phyloP scores from a whole-genome alignment of 352 stramenopile species.

The Phytophthora ramorum region DNA sequence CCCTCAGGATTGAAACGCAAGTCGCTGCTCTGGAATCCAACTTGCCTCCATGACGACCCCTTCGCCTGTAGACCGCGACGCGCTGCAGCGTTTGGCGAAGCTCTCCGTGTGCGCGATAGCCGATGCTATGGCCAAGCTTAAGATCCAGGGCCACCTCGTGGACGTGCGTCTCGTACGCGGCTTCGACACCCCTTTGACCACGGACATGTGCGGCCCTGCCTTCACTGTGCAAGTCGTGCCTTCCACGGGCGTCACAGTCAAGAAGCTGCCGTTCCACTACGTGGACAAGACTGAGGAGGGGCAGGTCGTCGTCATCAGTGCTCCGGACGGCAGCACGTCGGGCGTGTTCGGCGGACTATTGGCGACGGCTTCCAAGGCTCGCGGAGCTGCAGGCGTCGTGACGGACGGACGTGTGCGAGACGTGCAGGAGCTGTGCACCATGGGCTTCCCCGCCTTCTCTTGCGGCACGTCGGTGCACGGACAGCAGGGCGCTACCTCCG shows the following conservation, averaged over 20 bases:
- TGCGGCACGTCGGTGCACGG: conserved; percentile 79
- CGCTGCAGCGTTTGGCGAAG: conserved; percentile 64
- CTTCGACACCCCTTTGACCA: conserved; percentile 58
- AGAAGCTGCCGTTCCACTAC: conserved; percentile 80
- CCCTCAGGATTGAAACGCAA: not conserved
- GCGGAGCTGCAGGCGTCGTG: conserved; percentile 67
- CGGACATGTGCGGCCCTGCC: conserved; percentile 73
- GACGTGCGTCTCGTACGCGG: conserved; percentile 72
- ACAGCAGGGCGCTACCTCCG: conserved; percentile 63
- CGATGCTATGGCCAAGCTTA: conserved; percentile 68
- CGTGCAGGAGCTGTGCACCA: conserved; percentile 70
- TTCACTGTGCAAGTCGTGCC: conserved; percentile 76
- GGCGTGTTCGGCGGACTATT: conserved; percentile 79
- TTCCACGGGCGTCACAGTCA: conserved; percentile 57
- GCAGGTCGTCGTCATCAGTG: conserved; percentile 82
- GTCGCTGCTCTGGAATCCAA: not conserved
- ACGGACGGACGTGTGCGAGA: conserved; percentile 82
- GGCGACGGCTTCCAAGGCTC: conserved; percentile 73
- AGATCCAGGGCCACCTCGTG: conserved; percentile 75
- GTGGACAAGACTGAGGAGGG: conserved; percentile 81
- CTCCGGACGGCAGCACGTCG: conserved; percentile 57
- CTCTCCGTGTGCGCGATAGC: conserved; percentile 74
- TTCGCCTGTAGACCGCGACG: not conserved
- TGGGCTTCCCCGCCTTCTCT: conserved; percentile 78
- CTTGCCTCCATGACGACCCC: not conserved